Percentiles rank a stretch among this genome's conserved stretches.
Evolutionary conservation across 352 stramenopile species (phyloP).

Genomic region (Globisporangium orthogonon): DNA sequence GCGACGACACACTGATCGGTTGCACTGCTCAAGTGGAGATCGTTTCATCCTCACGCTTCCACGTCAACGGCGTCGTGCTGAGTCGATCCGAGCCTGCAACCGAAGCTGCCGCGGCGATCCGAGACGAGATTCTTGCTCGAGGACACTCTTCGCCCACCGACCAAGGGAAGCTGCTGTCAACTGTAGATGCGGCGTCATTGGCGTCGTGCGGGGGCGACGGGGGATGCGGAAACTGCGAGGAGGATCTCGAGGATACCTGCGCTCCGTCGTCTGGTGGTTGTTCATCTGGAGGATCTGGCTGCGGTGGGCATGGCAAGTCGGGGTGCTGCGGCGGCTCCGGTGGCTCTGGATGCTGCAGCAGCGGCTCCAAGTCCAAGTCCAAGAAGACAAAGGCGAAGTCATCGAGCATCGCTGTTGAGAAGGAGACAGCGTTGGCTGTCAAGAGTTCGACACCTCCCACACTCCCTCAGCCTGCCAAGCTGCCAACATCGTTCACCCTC

Average conservation of each 20-base stretch:
- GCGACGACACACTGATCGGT: conserved; percentile 69
- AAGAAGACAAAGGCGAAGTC: conserved; percentile 22
- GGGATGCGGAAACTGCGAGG: conserved; percentile 13
- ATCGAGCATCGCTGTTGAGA: not conserved
- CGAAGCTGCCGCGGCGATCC: conserved; percentile 36
- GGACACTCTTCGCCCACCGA: conserved; percentile 25
- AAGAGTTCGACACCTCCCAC: not conserved
- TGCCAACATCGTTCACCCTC: not conserved
- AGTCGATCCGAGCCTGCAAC: conserved; percentile 52
- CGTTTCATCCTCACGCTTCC: conserved; percentile 51
- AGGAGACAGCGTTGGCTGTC: not conserved
- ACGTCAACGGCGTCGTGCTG: conserved; percentile 62
- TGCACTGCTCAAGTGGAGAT: conserved; percentile 64
- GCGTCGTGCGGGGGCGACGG: conserved; percentile 24
- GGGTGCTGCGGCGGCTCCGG: not conserved
- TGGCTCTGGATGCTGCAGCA: conserved; percentile 1
- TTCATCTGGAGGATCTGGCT: conserved; percentile 4
- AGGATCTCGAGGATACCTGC: conserved; percentile 19
- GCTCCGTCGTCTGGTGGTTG: conserved; percentile 22
- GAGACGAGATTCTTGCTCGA: conserved; percentile 37
- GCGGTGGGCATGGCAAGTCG: conserved; percentile 8
- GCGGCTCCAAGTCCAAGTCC: conserved; percentile 17
- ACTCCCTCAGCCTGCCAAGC: not conserved
- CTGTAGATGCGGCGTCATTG: conserved; percentile 17
- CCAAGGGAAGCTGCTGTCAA: conserved; percentile 23